Conservation (phyloP, 2,329 filamentous ascomycete genomes). For the Dryadomyces sulphureus region DNA sequence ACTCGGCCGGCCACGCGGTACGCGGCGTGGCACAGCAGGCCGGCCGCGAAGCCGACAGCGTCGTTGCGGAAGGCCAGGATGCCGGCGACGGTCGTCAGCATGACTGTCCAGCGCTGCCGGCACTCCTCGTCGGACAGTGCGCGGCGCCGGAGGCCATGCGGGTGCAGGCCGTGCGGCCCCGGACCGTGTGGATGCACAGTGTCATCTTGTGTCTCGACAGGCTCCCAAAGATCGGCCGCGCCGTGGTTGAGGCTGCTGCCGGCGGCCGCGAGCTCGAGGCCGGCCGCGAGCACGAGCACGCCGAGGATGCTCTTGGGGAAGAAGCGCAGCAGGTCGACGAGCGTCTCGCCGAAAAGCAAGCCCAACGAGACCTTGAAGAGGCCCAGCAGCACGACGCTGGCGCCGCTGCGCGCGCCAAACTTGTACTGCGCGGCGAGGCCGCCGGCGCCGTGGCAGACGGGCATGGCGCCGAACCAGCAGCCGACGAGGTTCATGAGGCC, state of each 20-base stretch:
- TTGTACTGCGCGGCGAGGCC: constrained; percentile 82
- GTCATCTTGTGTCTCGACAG: constrained; percentile 2
- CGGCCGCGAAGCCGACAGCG: constrained; percentile 70
- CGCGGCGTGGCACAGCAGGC: constrained; percentile 63
- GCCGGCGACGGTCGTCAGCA: constrained; percentile 74
- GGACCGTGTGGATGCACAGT: too few species aligned
- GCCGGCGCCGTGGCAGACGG: constrained; percentile 83
- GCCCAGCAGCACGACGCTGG: constrained; percentile 69
- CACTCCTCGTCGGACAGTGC: constrained; percentile 52
- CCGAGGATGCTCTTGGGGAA: constrained; percentile 71
- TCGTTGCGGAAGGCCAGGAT: constrained; percentile 83
- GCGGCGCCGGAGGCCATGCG: too few species aligned
- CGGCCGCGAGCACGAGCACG: constrained; percentile 80
- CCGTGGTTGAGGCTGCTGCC: constrained; percentile 72
- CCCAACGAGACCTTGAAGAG: constrained; percentile 62
- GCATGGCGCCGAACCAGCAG: constrained; percentile 92
- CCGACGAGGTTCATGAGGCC: constrained; percentile 69
- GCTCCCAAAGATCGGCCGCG: constrained; percentile 40
- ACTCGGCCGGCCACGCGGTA: constrained; percentile 29
- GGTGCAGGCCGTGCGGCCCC: too few species aligned
- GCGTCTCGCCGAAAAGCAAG: constrained; percentile 55
- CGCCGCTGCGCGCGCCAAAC: constrained; percentile 80
- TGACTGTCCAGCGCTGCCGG: constrained; percentile 68
- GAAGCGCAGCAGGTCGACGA: constrained; percentile 52
- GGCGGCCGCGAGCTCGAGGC: constrained; percentile 73